Evolutionary conservation across 495 filamentous ascomycete genomes (phyloP).

Genomic region (Xylaria castorea): DNA sequence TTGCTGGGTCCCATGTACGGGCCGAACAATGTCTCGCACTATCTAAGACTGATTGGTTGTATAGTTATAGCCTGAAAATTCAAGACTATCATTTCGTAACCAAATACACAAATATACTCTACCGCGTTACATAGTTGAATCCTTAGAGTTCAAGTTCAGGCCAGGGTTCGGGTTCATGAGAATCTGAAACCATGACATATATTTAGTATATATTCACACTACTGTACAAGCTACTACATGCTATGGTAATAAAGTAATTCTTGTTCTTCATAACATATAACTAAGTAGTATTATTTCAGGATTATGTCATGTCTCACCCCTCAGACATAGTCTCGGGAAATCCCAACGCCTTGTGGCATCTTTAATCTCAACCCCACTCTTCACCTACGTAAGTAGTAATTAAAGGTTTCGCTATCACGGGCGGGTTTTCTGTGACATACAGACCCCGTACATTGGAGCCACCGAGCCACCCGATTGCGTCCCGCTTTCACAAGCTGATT

Average conservation of each 20-base stretch:
- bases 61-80: constrained; percentile 10
- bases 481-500: constrained; percentile 13
- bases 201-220: neutral
- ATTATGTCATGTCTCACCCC: constrained; percentile 15
- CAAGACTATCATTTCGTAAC: neutral
- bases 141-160: neutral
- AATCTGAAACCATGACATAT: neutral
- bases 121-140: neutral
- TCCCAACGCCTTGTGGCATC: neutral
- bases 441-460: neutral
- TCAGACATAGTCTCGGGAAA: neutral
- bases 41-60: neutral
- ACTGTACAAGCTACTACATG: too few species aligned
- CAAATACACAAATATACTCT: neutral
- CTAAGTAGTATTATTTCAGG: constrained; percentile 7
- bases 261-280: too few species aligned
- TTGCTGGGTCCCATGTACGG: constrained; percentile 1
- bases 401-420: neutral
- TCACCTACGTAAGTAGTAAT: too few species aligned
- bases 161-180: neutral
- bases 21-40: constrained; percentile 10
- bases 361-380: neutral
- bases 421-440: neutral
- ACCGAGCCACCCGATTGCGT: neutral
- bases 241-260: too few species aligned